These are phyloP conservation scores for Xylaria sp. DNA, from an alignment of 2,329 filamentous ascomycete genomes.

Conservation along the genomic window DNA sequence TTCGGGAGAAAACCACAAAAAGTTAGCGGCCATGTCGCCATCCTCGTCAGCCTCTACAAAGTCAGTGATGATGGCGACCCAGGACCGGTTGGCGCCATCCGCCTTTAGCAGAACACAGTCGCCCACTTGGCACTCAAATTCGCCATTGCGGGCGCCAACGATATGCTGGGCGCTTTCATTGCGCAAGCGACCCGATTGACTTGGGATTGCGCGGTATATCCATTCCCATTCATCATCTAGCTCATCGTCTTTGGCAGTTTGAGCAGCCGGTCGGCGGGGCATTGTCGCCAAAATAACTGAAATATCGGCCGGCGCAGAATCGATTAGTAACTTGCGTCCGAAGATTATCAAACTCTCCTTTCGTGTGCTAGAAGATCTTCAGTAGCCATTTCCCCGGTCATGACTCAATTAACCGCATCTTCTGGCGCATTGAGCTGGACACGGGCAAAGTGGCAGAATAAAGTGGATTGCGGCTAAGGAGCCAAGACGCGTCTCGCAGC, in stretches of 20 bases:
- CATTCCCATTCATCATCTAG: constrained; percentile 80
- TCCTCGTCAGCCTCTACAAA: constrained; percentile 78
- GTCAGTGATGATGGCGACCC: constrained; percentile 87
- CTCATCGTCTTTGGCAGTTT: constrained; percentile 81
- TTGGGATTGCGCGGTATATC: constrained; percentile 62
- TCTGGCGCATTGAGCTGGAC: neutral
- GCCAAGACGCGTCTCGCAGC: constrained; percentile 12
- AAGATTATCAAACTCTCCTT: neutral
- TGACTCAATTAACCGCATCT: neutral
- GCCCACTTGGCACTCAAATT: constrained; percentile 79
- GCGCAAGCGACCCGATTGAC: constrained; percentile 18
- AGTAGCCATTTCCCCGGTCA: neutral
- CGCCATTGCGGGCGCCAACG: constrained; percentile 80
- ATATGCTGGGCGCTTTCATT: constrained; percentile 56
- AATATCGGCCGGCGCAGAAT: neutral
- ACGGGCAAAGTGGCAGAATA: neutral
- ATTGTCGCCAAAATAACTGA: constrained; percentile 16
- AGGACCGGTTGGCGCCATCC: constrained; percentile 83
- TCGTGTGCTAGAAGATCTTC: neutral
- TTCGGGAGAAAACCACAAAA: constrained; percentile 96
- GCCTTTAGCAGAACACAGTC: constrained; percentile 88
- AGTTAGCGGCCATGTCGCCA: constrained; percentile 79
- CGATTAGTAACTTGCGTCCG: too few relatives aligned
- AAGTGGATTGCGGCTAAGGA: neutral
- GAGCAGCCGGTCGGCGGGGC: constrained; percentile 47